Evolutionary conservation across 495 filamentous ascomycete genomes (phyloP).

Genomic region (Diplogelasinospora grovesii): DNA sequence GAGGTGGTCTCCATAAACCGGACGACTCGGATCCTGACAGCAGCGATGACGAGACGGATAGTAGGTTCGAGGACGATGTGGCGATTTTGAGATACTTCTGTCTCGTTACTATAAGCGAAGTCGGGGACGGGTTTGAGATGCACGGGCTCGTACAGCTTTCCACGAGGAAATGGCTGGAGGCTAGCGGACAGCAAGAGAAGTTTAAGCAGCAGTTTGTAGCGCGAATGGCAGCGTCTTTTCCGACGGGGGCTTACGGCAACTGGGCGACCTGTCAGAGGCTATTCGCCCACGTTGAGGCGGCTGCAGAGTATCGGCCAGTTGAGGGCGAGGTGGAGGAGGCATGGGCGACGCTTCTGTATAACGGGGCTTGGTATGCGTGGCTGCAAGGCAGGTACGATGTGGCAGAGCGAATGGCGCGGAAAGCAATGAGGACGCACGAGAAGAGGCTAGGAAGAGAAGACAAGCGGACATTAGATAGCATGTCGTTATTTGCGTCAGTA

Average conservation of each 20-base stretch:
- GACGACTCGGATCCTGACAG: too few relatives aligned
- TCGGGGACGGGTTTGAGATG: conserved; percentile 18
- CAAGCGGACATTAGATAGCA: conserved; percentile 19
- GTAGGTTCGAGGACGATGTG: conserved; percentile 39
- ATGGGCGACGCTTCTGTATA: conserved; percentile 11
- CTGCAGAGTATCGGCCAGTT: conserved; percentile 4
- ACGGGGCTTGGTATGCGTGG: conserved; percentile 15
- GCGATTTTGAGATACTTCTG: conserved; percentile 31
- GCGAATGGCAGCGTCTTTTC: conserved; percentile 31
- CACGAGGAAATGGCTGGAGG: too few relatives aligned
- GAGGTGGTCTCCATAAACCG: too few relatives aligned
- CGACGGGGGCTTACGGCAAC: conserved; percentile 21
- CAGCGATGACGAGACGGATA: neutral
- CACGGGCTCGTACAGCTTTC: too few relatives aligned
- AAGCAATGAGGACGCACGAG: conserved; percentile 8
- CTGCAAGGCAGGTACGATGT: conserved; percentile 12
- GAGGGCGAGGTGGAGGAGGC: neutral
- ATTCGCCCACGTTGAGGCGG: conserved; percentile 8
- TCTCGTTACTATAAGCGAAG: conserved; percentile 25
- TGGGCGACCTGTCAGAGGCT: neutral
- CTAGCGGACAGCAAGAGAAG: too few relatives aligned
- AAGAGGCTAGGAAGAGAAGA: conserved; percentile 26
- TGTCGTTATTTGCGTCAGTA: conserved; percentile 18
- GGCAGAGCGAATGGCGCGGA: conserved; percentile 6
- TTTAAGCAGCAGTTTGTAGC: conserved; percentile 24